Evolutionary conservation across 129 eudicot species (phyloP), one percentile per base, ranked within the genome.

Genomic region (Arctium minus): DNA sequence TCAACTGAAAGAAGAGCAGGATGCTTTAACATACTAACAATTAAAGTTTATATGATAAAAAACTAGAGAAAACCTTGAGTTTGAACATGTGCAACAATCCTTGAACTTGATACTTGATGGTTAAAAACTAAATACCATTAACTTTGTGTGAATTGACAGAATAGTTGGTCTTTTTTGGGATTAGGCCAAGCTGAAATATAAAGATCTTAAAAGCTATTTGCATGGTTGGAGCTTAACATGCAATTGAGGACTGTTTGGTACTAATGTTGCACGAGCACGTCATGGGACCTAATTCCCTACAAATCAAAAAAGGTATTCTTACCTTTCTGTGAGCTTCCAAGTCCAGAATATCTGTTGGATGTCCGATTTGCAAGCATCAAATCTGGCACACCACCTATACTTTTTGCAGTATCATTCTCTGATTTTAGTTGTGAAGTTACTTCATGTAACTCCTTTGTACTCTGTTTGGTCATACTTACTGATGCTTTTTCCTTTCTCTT

Each of bases 401-500:
- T 29, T 42, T 67, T 82, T 50, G 76, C 27, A 67, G 50, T 36
- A 39, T 50, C 77, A 78, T 36, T 74, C 44, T n/a, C 74, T 79
- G 73, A 38, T 10, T 75, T 74, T 62, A 32, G 80, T 44, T 50
- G 62, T 79, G 73, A 65, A 42, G 50, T 70, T 80, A 6, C 69
- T 74, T 87, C 85, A 29, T 69, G 79, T 67, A 89, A 80, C 76
- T 73, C 91, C 76, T 89, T 73, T 40, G 42, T 82, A n/a, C 81
- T 81, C 80, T 74, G 81, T 79, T 85, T 85, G 35, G 82, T 60
- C 27, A 72, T 78, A 32, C 73, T 83, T 46, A 90, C 96, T 73
- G 80, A 27, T 60, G 77, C 33, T 9, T 80, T 80, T 75, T 35
- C 90, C 33, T 80, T 53, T 67, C 75, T 83, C 82, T 82, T 82